Base-by-base conservation (phyloP, 169 alveolate genomes). In the Babesia ovis region DNA sequence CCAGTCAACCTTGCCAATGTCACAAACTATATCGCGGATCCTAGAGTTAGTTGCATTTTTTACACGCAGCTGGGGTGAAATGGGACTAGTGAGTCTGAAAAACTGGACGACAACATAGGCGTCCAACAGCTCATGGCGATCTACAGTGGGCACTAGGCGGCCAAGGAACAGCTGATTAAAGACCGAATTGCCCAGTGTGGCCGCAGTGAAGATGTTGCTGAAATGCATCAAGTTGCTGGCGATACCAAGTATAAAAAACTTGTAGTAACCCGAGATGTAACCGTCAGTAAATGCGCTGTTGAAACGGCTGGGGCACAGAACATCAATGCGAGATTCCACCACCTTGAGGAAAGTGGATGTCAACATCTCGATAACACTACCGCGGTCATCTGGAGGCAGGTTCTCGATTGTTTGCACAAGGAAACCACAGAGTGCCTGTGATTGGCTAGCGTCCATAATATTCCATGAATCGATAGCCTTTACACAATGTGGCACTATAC, bases 391-490 rank as follows among this genome's bases (percentile, higher is more conserved):
- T 4, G 29, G 16, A 14, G 67, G 68, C 25, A 59, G n/a, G 59
- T 75, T 29, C 27, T 61, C 60, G 62, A 75, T 50, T 29, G 54
- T 57, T 2, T 31, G 32, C 0, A 35, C 42, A 6, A 75, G 27
- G 2, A 68, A 14, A 6, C 51, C 35, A 29, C 73, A 53, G 27
- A 77, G 67, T 25, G 27, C 14, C 3, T n/a, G 31, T 9, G 64
- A 57, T 43, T 68, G 76, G 4, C 27, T n/a, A n/a, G 18, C 18
- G 9, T 39, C 35, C 8, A 53, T 51, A 22, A 77, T 56, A 51
- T 77, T 71, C 56, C 68, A 77, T 25, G 68, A 8, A 35, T 77
- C 86, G 3, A 77, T 77, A 50, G 73, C 68, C 16, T 56, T 77
- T 16, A 77, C 12, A 22, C 68, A 37, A 29, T n/a, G 60, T 0